Base-by-base conservation (phyloP, 768 basidiomycete genomes). In the Clathrus columnatus region DNA sequence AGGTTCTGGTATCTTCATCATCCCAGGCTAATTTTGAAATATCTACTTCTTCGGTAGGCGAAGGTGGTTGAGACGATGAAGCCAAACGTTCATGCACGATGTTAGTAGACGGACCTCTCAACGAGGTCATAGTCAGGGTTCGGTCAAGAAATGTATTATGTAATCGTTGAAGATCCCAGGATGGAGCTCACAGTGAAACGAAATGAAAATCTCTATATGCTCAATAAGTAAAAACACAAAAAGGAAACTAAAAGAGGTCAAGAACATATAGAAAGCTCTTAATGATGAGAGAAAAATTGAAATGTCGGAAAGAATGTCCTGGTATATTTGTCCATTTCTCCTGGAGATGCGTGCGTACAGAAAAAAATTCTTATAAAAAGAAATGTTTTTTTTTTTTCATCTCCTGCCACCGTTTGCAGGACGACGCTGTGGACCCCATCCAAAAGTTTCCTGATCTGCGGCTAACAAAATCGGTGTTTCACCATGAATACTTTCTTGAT, bases 1-100 rank as follows among this genome's bases (percentile, higher is more conserved):
- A 52, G 16, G 65, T 62, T n/a, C 43, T 41, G 51, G 69, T 65
- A 48, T 72, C 64, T 54, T 70, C 64, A 44, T 66, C 62, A 29
- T 53, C 55, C 55, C 55, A 57, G 20, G 48, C 55, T 24, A 32
- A 32, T 2, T 47, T 32, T 27, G 49, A 26, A 17, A 41, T 29
- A 30, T 79, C 71, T 59, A 82, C 78, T 55, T 77, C 75, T 56
- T 78, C 79, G 4, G 71, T 62, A 14, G 69, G 64, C 20, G 71
- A 73, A 24, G 73, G 70, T 8, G 72, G 41, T 49, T 49, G 67
- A 32, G 73, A 69, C 41, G 70, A 65, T 20, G 72, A 73, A 26
- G 71, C 65, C 21, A 65, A 57, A 51, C 63, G 60, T 45, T 61
- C 50, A 56, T 45, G 61, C 30, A 14, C 7, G 6, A 32, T 32